phyloP scores from a whole-genome alignment of 768 basidiomycete genomes.

The Tulasnella sp. region DNA sequence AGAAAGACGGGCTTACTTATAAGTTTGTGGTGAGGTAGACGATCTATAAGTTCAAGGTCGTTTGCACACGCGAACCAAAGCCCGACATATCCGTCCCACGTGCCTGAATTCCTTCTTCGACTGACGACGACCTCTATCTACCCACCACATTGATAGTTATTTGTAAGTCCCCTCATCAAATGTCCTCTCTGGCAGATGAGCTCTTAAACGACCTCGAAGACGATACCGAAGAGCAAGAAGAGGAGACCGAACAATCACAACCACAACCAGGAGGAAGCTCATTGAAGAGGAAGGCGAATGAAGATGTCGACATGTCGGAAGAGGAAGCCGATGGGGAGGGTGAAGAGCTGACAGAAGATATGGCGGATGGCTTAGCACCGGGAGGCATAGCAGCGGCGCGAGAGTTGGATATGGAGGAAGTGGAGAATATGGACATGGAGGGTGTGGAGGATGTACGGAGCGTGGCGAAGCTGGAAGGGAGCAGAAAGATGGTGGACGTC shows the following conservation, averaged over 20 bases:
- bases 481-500: conserved; percentile 80
- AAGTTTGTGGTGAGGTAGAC: not conserved
- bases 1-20: not conserved
- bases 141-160: not conserved
- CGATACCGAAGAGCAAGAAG: conserved; percentile 55
- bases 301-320: conserved; percentile 49
- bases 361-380: conserved; percentile 29
- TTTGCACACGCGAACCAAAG: not conserved
- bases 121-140: not conserved
- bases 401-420: conserved; percentile 87
- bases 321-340: conserved; percentile 38
- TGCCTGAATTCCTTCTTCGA: not conserved
- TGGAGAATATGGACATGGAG: conserved; percentile 86
- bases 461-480: conserved; percentile 80
- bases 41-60: not conserved
- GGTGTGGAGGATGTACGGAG: conserved; percentile 74
- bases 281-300: conserved; percentile 56
- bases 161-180: conserved; percentile 5
- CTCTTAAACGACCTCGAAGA: conserved; percentile 87
- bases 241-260: conserved; percentile 35
- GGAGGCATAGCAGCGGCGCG: conserved; percentile 55
- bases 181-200: conserved; percentile 66
- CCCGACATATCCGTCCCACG: not conserved
- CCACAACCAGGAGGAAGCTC: conserved; percentile 3
- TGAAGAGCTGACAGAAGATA: conserved; percentile 30